A percentile compares a stretch with the other conserved stretches of the same genome.
phyloP scores from a whole-genome alignment of 2,329 filamentous ascomycete species.

The Trichoderma koningiopsis region DNA sequence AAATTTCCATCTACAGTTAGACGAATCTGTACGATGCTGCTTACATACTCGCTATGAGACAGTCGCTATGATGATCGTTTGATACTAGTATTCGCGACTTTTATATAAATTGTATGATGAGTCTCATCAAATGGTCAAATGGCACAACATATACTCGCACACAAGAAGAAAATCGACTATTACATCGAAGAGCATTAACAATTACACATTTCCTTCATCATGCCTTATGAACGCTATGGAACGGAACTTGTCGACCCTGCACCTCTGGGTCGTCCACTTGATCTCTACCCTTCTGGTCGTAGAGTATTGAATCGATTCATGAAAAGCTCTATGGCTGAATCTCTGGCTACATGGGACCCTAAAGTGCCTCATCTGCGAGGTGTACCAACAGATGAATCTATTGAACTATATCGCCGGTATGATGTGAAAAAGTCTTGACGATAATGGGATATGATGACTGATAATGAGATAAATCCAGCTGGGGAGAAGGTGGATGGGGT shows the following conservation, averaged over 20 bases:
- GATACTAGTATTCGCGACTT: not conserved
- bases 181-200: not conserved
- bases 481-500: constrained; percentile 43
- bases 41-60: not conserved
- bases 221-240: not conserved
- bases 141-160: not conserved
- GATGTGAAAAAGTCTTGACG: not conserved
- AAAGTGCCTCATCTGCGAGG: constrained; percentile 39
- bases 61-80: not conserved
- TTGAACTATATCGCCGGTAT: not conserved
- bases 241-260: not conserved
- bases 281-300: not conserved
- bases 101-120: not conserved
- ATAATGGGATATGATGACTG: not conserved
- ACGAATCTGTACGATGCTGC: not conserved
- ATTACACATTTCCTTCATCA: not conserved
- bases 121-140: not conserved
- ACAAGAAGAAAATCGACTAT: not conserved
- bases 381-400: not conserved
- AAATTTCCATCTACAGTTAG: not conserved
- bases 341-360: constrained; percentile 61
- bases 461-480: not conserved
- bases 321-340: constrained; percentile 57
- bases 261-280: not conserved
- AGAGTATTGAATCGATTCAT: not conserved